Evolutionary conservation across 257 asterid genomes (phyloP), one percentile per base, ranked within the genome.

Genomic region (Parsonsia alboflavescens): DNA sequence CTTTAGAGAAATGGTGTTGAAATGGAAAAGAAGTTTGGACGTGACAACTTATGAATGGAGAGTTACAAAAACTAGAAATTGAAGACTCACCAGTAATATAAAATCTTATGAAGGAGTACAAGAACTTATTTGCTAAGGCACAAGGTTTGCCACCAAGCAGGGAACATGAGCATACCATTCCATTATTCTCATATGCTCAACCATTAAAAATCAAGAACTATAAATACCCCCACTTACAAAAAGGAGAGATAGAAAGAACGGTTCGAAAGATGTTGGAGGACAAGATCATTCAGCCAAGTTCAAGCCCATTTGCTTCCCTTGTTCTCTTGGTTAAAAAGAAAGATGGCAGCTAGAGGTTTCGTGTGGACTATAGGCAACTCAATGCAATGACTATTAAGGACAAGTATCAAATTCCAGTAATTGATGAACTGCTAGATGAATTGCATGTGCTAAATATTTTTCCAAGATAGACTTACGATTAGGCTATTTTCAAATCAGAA

Each of bases 351-450:
- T 69, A 41, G 54, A 49, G 21, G 19, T 49, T 13, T 49, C 2
- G 54, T 49, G 4, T 2, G 19, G 19, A 49, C 5, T 69, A 45
- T 48, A 42, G 36, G 33, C 36, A 44, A 36, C 6, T 69, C 0
- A 45, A 46, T 9, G 4, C 19, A 33, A n/a, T 36, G 6, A 72
- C 45, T 3, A 1, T 72, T 2, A 72, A 72, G 8, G 68, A 72
- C 7, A 6, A 46, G 10, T 72, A 26, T 7, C 39, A 44, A 0
- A 72, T 41, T 21, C 57, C 42, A 16, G 39, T 26, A 1, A 24
- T 72, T 1, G 76, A 57, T 56, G 76, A 72, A 5, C 10, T 72
- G 10, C 33, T 72, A 0, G 57, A 72, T 57, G 76, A 72, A 10
- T 12, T 72, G 1, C 13, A 10, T 7, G n/a, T n/a, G n/a, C n/a